Base-by-base conservation (phyloP, 2,329 filamentous ascomycete genomes). In the Aspergillus melleus region DNA sequence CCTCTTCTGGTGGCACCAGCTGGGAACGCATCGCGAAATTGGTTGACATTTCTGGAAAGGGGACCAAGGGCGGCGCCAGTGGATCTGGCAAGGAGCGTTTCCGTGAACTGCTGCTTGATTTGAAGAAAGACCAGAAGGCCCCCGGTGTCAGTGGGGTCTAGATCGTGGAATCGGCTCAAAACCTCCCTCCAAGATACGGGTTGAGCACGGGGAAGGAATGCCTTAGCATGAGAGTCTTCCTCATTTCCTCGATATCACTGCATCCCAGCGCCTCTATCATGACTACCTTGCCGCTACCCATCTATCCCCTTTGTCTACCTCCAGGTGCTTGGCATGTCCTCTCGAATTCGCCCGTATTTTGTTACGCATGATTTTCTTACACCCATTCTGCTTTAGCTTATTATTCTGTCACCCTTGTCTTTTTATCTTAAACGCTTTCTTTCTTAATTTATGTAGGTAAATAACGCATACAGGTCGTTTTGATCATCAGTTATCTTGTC, bases 21-120 rank as follows among this genome's bases (percentile, higher is more conserved):
- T 99, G 95, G 95, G 95, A 99, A 81, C 89, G 95, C 68, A 98
- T 99, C 72, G 90, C 93, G 24, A 99, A 98, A 82, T 79, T 99
- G 68, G 93, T 98, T n/a, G 95, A 99, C 78, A 79, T 99, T 66
- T 97, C 92, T 71, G 95, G 95, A 63, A 99, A 98, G 81, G 92
- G 94, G 14, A 81, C 86, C 61, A 90, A 88, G 77, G 93, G 94
- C 60, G 94, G 93, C 72, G 92, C 91, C 49, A 88, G 88, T 62
- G 94, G 93, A 50, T 96, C 91, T 62, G 93, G 94, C 70, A 99
- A 99, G 85, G 92, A 96, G 77, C 91, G 92, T 65, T 98, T 99
- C 85, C 88, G 95, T 67, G 94, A 98, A 79, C 73, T 98, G 73
- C 81, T 99, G 70, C 79, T 93, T 69, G 93, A 88, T 76, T 80